Evolutionary conservation across 1,284 basidiomycete species (phyloP).

Genomic region (Cutaneotrichosporon cutaneum): DNA sequence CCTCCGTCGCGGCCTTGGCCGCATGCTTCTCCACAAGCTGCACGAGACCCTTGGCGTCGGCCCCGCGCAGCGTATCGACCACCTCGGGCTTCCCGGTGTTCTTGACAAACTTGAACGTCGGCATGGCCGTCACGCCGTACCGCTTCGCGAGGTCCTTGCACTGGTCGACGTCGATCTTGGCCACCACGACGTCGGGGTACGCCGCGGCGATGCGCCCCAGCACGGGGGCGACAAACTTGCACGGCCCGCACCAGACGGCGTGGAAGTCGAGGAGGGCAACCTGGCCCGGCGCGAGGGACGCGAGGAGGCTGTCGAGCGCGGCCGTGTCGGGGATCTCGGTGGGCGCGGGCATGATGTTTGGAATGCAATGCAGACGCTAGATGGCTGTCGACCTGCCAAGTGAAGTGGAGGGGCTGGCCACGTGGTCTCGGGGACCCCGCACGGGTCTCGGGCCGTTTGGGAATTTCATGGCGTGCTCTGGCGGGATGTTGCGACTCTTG

Average conservation of each 20-base stretch:
- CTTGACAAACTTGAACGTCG: conserved; percentile 57
- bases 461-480: conserved; percentile 5
- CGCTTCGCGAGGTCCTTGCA: conserved; percentile 49
- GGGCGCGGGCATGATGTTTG: not conserved
- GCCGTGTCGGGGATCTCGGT: conserved; percentile 8
- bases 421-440: too few relatives aligned
- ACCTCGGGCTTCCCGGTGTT: conserved; percentile 30
- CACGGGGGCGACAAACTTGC: conserved; percentile 52
- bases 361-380: too few relatives aligned
- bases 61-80: conserved; percentile 50
- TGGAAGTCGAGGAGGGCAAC: conserved; percentile 48
- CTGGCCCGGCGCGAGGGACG: conserved; percentile 35
- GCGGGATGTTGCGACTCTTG: not conserved
- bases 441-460: too few relatives aligned
- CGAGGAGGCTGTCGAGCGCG: conserved; percentile 47
- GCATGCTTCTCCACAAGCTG: not conserved
- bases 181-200: conserved; percentile 24
- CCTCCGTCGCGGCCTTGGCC: not conserved
- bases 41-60: conserved; percentile 45
- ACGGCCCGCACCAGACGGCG: conserved; percentile 49
- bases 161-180: conserved; percentile 55
- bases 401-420: not conserved
- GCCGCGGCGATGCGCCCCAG: conserved; percentile 41
- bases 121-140: conserved; percentile 55
- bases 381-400: too few relatives aligned